Conservation (phyloP, 1,139 yeast species). For the Candida sanyaensis region DNA sequence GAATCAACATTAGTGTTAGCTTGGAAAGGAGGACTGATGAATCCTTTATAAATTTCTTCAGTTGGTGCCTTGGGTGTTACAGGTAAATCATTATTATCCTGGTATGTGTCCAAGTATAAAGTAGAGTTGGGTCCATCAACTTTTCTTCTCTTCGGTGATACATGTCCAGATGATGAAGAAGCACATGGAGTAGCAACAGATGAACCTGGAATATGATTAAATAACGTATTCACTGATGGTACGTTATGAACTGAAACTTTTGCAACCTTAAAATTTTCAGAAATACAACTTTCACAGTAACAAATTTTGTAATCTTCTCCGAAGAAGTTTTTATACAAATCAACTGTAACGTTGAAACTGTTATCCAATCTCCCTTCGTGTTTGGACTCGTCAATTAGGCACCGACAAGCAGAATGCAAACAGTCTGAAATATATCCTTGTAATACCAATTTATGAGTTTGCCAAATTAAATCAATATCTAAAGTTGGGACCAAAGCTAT, state of each 20-base stretch:
- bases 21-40: background rate
- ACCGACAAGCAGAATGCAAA: slow-evolving; percentile 9
- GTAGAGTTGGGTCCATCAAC: background rate
- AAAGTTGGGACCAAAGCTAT: slow-evolving; percentile 34
- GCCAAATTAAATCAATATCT: slow-evolving; percentile 44
- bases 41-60: slow-evolving; percentile 1
- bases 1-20: background rate
- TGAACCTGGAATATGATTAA: background rate
- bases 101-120: background rate
- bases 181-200: background rate
- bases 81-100: background rate
- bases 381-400: slow-evolving; percentile 17
- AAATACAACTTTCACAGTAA: slow-evolving; percentile 1
- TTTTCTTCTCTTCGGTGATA: slow-evolving; percentile 1
- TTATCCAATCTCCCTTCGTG: slow-evolving; percentile 15
- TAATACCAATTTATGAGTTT: slow-evolving; percentile 37
- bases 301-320: slow-evolving; percentile 4
- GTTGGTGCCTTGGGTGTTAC: background rate
- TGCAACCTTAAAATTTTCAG: background rate
- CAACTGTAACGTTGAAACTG: slow-evolving; percentile 17
- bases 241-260: background rate
- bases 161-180: background rate
- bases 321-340: background rate
- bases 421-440: slow-evolving; percentile 25
- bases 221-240: slow-evolving; percentile 2